Evolutionary conservation across 2,329 filamentous ascomycete genomes (phyloP).

Genomic region (Xylaria sp.): DNA sequence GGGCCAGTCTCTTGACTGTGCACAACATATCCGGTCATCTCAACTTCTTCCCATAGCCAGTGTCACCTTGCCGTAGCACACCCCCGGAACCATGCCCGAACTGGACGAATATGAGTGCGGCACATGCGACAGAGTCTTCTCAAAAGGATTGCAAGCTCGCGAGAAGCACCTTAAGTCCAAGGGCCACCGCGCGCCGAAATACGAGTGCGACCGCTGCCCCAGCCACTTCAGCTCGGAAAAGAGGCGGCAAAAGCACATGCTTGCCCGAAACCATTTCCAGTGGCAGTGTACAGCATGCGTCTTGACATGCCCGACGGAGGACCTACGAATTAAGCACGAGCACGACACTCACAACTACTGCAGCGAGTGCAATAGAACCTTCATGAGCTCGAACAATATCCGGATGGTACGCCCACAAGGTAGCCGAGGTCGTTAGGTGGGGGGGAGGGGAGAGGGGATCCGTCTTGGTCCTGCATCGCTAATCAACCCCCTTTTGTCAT

Average conservation of each 20-base stretch:
- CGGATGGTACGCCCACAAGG: constrained; percentile 33
- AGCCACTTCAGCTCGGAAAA: constrained; percentile 13
- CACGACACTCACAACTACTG: constrained; percentile 39
- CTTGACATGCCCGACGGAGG: constrained; percentile 19
- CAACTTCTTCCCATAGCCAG: no score
- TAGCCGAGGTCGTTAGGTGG: no score
- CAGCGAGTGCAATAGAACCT: constrained; percentile 37
- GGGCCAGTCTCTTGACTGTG: no score
- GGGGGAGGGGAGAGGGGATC: no score
- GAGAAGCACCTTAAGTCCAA: constrained; percentile 21
- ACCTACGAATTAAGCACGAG: constrained; percentile 32
- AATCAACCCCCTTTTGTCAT: constrained; percentile 1
- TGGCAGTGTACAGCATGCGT: constrained; percentile 35
- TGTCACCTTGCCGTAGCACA: no score
- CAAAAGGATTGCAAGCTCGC: constrained; percentile 10
- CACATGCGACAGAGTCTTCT: constrained; percentile 22
- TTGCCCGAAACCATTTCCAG: constrained; percentile 33
- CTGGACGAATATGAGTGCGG: constrained; percentile 22
- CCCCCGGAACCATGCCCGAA: no score
- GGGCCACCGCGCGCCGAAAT: constrained; percentile 10
- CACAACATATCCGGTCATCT: no score
- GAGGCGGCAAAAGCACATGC: constrained; percentile 35
- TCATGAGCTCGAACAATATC: constrained; percentile 36
- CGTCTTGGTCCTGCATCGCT: not conserved
- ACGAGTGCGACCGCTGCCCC: constrained; percentile 27